These are phyloP conservation scores for Lentinula aciculospora DNA, from an alignment of 768 basidiomycete species.

Conservation along the genomic window DNA sequence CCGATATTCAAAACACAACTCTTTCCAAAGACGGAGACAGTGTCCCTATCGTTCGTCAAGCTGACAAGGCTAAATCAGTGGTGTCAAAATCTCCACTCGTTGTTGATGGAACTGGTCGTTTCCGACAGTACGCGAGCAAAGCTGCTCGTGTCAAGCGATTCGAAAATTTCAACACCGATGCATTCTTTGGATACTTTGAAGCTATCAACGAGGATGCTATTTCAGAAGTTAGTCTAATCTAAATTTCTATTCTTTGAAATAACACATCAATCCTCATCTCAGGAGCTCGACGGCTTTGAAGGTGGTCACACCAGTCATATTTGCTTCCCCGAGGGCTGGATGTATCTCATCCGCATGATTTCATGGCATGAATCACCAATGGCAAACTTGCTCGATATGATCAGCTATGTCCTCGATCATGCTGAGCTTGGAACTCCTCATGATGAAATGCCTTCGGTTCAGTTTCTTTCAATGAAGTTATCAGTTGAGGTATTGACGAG, in stretches of 20 bases:
- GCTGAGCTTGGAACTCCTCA: slow-evolving; percentile 9
- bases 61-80: background rate
- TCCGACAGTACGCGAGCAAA: background rate
- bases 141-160: slow-evolving; percentile 10
- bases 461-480: background rate
- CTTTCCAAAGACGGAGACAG: slow-evolving; percentile 10
- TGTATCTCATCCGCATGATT: slow-evolving; percentile 12
- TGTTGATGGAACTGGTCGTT: slow-evolving; percentile 11
- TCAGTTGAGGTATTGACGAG: background rate
- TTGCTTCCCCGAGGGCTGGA: slow-evolving; percentile 14
- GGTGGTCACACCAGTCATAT: slow-evolving; percentile 12
- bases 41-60: slow-evolving; percentile 1
- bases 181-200: slow-evolving; percentile 13
- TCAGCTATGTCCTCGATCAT: slow-evolving; percentile 10
- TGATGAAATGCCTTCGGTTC: slow-evolving; percentile 6
- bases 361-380: slow-evolving; percentile 12
- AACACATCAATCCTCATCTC: background rate
- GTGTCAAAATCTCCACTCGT: slow-evolving; percentile 9
- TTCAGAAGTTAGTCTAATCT: background rate
- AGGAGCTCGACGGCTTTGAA: slow-evolving; percentile 11
- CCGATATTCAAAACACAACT: slow-evolving; percentile 5
- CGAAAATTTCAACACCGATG: slow-evolving; percentile 12
- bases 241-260: background rate
- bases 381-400: slow-evolving; percentile 13
- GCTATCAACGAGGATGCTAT: slow-evolving; percentile 3